These are phyloP conservation scores for Cornus kousa DNA, from an alignment of 148 eudicot genomes.

Conservation along the genomic window DNA sequence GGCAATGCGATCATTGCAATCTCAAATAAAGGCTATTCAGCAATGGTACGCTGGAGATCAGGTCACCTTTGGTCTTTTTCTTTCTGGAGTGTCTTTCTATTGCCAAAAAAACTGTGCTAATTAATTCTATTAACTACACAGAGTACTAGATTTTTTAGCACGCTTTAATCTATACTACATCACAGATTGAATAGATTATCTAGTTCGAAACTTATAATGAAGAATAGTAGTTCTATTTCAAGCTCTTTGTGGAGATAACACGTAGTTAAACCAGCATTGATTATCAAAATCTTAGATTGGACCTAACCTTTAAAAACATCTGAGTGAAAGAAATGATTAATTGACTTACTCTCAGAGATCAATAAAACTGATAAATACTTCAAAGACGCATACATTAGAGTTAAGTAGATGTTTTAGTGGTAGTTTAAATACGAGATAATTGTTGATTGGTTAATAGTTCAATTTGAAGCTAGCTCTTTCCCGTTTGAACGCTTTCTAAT, in stretches of 20 bases:
- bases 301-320: neutral
- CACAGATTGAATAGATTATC: neutral
- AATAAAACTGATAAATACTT: neutral
- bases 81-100: slow-evolving; percentile 1
- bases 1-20: slow-evolving; percentile 92
- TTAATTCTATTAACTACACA: neutral
- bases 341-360: neutral
- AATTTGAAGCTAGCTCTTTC: neutral
- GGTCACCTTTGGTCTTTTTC: slow-evolving; percentile 40
- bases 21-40: slow-evolving; percentile 96
- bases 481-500: too few relatives aligned
- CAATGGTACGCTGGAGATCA: slow-evolving; percentile 92
- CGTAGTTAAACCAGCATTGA: neutral
- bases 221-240: neutral
- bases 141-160: neutral
- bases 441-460: neutral
- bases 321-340: neutral
- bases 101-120: too few relatives aligned
- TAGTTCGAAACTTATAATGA: neutral
- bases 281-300: neutral
- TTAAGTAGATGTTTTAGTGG: neutral
- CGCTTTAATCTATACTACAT: neutral
- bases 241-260: neutral
- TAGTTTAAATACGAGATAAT: neutral
- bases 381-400: neutral